Percentiles rank a stretch among this genome's conserved stretches.
These are phyloP conservation scores for Amphibolis antarctica DNA, from an alignment of 106 monocot species.

Conservation along the genomic window DNA sequence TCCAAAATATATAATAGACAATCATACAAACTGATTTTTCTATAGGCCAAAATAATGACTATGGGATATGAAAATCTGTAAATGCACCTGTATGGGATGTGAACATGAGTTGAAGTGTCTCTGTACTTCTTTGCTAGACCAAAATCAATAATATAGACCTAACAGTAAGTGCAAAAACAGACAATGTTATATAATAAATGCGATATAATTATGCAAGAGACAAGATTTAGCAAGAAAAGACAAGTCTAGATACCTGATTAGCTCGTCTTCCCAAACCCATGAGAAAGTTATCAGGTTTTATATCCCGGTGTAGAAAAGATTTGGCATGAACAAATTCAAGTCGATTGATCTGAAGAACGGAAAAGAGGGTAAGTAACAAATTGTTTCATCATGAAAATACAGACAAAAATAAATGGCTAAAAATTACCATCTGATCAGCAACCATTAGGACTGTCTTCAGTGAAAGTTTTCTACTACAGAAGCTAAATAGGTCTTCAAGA, in stretches of 20 bases:
- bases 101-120: conserved; percentile 51
- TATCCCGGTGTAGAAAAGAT: conserved; percentile 30
- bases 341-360: conserved; percentile 43
- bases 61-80: background rate
- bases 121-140: conserved; percentile 97
- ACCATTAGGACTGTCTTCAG: conserved; percentile 32
- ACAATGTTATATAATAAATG: background rate
- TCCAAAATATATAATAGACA: no score
- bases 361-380: background rate
- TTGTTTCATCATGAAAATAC: background rate
- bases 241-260: conserved; percentile 21
- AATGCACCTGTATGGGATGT: conserved; percentile 69
- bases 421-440: conserved; percentile 28
- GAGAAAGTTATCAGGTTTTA: conserved; percentile 38
- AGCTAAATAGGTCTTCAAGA: conserved; percentile 34
- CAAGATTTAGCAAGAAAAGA: background rate
- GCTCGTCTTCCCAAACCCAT: conserved; percentile 32
- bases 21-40: background rate
- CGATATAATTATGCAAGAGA: background rate
- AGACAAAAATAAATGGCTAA: background rate
- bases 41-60: background rate
- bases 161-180: background rate
- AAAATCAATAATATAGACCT: conserved; percentile 98
- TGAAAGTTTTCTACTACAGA: conserved; percentile 25
- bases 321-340: conserved; percentile 29